Evolutionary conservation across 176 grass and related monocot genomes (phyloP).

Genomic region (Eleusine coracana): DNA sequence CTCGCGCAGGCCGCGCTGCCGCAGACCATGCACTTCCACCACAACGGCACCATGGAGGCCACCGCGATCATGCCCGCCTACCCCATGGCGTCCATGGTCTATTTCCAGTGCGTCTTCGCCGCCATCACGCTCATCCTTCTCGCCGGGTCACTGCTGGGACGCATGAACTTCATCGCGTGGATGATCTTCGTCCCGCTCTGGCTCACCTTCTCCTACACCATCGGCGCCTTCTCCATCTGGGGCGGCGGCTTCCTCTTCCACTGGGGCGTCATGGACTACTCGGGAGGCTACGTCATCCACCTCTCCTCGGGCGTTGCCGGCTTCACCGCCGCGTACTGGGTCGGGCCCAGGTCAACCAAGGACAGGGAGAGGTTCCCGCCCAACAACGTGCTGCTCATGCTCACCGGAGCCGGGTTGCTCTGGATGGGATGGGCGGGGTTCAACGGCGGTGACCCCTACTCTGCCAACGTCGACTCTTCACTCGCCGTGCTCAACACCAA

Average conservation of each 20-base stretch:
- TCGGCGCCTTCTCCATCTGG: conserved; percentile 92
- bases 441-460: conserved; percentile 90
- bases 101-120: conserved; percentile 96
- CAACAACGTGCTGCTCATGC: conserved; percentile 88
- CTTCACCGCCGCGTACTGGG: conserved; percentile 89
- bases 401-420: conserved; percentile 81
- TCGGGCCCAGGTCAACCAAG: conserved; percentile 85
- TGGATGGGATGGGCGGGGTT: conserved; percentile 98
- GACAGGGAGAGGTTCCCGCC: conserved; percentile 91
- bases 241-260: conserved; percentile 96
- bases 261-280: conserved; percentile 96
- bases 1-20: conserved; percentile 57
- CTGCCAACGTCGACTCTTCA: conserved; percentile 81
- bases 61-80: conserved; percentile 21
- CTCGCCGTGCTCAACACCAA: conserved; percentile 91
- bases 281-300: conserved; percentile 94
- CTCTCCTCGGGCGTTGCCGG: conserved; percentile 87
- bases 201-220: conserved; percentile 96
- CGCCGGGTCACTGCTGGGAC: conserved; percentile 78
- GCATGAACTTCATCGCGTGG: conserved; percentile 94
- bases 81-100: conserved; percentile 93
- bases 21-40: conserved; percentile 27
- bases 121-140: conserved; percentile 92
- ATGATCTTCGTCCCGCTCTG: conserved; percentile 94
- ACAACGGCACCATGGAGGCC: conserved; percentile 20